phyloP scores from a whole-genome alignment of 2,329 filamentous ascomycete species.

The Epichloe baconii region DNA sequence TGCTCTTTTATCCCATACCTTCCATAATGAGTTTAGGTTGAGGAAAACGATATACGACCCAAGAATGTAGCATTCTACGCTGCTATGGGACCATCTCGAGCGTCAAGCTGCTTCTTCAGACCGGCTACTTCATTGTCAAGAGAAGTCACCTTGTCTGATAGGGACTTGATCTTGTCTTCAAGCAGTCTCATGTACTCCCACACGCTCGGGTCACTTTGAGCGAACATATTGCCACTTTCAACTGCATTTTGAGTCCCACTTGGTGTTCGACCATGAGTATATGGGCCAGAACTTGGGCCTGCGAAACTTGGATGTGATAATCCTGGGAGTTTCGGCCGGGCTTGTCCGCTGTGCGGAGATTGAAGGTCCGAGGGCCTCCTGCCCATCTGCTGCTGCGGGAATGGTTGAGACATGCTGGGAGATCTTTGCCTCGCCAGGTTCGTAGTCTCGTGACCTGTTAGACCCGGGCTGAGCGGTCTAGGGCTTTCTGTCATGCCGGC shows the following conservation, averaged over 20 bases:
- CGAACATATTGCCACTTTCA: conserved; percentile 55
- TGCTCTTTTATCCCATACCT: not conserved
- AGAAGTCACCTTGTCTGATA: conserved; percentile 21
- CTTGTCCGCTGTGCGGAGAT: conserved; percentile 35
- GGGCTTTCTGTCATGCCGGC: conserved; percentile 73
- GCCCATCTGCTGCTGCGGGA: conserved; percentile 47
- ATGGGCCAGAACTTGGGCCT: conserved; percentile 17
- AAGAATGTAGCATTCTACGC: not conserved
- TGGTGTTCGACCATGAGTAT: conserved; percentile 24
- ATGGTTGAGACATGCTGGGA: conserved; percentile 51
- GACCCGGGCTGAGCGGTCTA: conserved; percentile 64
- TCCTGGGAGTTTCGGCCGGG: conserved; percentile 25
- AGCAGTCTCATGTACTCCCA: conserved; percentile 62
- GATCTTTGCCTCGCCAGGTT: conserved; percentile 45
- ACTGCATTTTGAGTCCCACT: conserved; percentile 40
- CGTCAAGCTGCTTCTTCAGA: conserved; percentile 22
- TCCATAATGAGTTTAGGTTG: not conserved
- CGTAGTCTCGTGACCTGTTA: conserved; percentile 37
- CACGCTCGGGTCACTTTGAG: conserved; percentile 46
- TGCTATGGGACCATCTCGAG: conserved; percentile 14
- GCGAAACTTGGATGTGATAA: conserved; percentile 24
- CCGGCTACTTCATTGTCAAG: conserved; percentile 21
- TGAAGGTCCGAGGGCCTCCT: conserved; percentile 43
- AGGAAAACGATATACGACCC: not conserved
- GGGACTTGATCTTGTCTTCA: conserved; percentile 38